Base-by-base conservation (phyloP, 495 filamentous ascomycete genomes). In the Neurospora sp. region DNA sequence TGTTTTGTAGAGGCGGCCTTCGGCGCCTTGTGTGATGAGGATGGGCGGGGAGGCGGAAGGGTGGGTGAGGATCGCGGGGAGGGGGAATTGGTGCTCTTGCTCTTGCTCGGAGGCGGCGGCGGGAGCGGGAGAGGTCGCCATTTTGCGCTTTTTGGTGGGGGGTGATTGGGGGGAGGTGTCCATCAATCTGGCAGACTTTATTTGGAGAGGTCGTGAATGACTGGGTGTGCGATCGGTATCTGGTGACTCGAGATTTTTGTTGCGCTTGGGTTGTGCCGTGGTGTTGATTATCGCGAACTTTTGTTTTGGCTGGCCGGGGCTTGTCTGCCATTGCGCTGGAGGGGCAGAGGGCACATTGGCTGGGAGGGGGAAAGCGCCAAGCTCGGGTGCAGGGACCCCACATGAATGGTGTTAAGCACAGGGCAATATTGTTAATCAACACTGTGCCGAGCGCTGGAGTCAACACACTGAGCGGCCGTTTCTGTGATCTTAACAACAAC, bases 1-100 rank as follows among this genome's bases (percentile, higher is more conserved):
- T 10, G 94, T 95, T 77, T 88, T 88, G 92, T 94, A 98, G 79
- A 99, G 87, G 78, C 94, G 93, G 69, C 92, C 93, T 88, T 99
- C 96, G 81, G 96, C 96, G 84, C 96, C 96, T 87, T 98, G 96
- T 44, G 91, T 89, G 73, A 98, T 87, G 78, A 96, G 84, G 81
- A 74, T 83, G 69, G 88, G 84, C 20, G 89, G 84, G 77, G 82
- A 73, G 44, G 89, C 86, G 77, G 88, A 82, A 78, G 85, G 86
- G 86, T 93, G 90, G 71, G 89, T 90, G 20, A 88, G 82, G 75
- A 88, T 81, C 48, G 85, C 75, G 27, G 93, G 93, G 75, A 92
- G 91, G 72, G 87, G 81, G 42, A 85, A 85, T 41, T 80, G 72
- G 72, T 74, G 59, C 18, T 44, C 42, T 44, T 44, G 31, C 31